A percentile compares a stretch with the other conserved stretches of the same genome.
Conservation (phyloP, 192 early-diverging fungal species). For the Obelidium mucronatum region DNA sequence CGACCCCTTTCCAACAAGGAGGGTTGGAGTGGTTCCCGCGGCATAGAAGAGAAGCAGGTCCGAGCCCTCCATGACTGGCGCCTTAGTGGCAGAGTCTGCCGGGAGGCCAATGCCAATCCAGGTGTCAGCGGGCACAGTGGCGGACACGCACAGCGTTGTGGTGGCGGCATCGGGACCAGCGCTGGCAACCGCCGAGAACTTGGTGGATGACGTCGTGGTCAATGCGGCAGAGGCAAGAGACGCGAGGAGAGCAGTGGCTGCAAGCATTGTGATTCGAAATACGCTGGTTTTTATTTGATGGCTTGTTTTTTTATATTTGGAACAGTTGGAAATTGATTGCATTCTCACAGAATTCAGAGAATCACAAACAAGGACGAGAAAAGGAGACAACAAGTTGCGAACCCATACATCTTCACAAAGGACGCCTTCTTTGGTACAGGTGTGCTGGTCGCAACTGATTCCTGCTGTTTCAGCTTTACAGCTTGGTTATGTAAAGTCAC, state of each 20-base stretch:
- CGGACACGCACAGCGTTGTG: slow-evolving; percentile 4
- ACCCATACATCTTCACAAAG: no score
- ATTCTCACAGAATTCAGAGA: background rate
- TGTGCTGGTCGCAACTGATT: no score
- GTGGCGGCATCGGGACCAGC: background rate
- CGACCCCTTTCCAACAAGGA: background rate
- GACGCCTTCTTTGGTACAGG: no score
- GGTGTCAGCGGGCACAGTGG: background rate
- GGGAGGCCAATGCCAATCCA: no score
- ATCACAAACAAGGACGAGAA: no score
- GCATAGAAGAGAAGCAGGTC: slow-evolving; percentile 9
- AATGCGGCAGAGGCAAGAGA: background rate
- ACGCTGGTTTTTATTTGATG: background rate
- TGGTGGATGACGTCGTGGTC: background rate
- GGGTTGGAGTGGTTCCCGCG: background rate
- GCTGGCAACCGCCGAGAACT: background rate
- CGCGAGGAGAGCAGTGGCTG: background rate
- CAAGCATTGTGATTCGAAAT: background rate
- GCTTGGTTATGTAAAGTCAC: no score
- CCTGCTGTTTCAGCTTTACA: no score
- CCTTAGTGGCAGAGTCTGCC: no score
- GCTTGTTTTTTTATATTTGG: no score
- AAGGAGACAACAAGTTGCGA: no score
- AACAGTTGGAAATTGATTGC: background rate
- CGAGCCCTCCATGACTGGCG: slow-evolving; percentile 18